Base-by-base conservation (phyloP, 83 land plant genomes). In the Larix sibirica region DNA sequence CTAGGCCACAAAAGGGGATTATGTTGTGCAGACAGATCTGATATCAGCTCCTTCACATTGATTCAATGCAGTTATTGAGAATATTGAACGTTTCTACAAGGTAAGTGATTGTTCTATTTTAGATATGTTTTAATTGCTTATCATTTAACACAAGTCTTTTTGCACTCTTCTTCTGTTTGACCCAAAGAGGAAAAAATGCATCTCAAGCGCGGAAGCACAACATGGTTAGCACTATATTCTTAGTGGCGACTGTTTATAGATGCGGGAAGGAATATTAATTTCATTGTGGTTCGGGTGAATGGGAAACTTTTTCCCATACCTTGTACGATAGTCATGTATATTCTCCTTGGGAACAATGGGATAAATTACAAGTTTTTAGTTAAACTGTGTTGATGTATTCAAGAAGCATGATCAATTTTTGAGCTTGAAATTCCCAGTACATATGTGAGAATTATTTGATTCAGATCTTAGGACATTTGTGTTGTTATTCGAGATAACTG, bases 41-140 rank as follows among this genome's bases (percentile, higher is more conserved):
- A 76, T 71, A 54, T 91, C 92, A 33, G 60, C 61, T 76, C 87
- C 85, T 54, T 42, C 96, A 13, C 90, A 92, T 88, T 95, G 98
- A 9, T 92, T 95, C 81, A 95, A 90, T 85, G 91, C 95, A 80
- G 98, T 97, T 69, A 94, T 97, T 87, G 99, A 95, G 88, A 97
- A 92, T 88, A 96, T 97, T 81, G 99, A 97, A 79, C 92, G 97
- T 6, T 81, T 97, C 13, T 97, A 97, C 83, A 90, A 88, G 99
- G 99, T 97, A 82, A 20, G 66, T 21, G 42, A 42, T 17, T 21
- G 0, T 77, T 21, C 23, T 61, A 42, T 24, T 69, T 61, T 61
- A 40, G 8, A 23, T 16, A n/a, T 40, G n/a, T 75, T 40, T 82
- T 38, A 24, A 54, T 59, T 61, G 28, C 42, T 40, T 76, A 38